A percentile compares a stretch with the other conserved stretches of the same genome.
Evolutionary conservation across 108 stramenopile genomes (phyloP).

Genomic region (Fistulifera solaris): DNA sequence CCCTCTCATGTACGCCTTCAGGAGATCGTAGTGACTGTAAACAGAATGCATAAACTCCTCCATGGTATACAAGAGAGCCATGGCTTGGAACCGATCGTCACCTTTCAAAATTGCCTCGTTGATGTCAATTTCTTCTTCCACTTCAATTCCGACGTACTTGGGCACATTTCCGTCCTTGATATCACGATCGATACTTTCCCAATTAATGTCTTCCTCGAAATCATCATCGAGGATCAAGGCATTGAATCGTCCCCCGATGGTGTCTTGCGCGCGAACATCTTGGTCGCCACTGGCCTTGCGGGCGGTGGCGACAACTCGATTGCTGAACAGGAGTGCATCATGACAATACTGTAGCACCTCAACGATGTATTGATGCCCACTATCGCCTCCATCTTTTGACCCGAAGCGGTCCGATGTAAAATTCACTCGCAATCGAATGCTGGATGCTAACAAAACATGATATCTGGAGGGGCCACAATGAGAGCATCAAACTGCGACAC

Average conservation of each 20-base stretch:
- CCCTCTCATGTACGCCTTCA: constrained; percentile 1
- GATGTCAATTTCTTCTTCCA: constrained; percentile 7
- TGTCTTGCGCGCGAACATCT: background rate
- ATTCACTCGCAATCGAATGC: no score
- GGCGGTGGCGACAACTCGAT: no score
- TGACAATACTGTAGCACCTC: background rate
- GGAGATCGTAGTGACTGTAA: constrained; percentile 5
- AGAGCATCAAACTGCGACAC: no score
- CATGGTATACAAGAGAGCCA: constrained; percentile 8
- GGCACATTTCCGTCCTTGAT: constrained; percentile 1
- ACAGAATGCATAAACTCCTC: constrained; percentile 6
- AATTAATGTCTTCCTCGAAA: no score
- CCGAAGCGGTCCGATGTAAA: no score
- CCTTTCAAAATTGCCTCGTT: constrained; percentile 2
- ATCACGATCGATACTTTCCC: background rate
- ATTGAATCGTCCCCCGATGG: constrained; percentile 9
- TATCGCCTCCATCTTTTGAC: background rate
- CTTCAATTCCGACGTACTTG: background rate
- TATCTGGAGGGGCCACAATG: no score
- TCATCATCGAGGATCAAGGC: constrained; percentile 9
- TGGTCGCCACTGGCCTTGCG: background rate
- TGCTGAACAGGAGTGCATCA: no score
- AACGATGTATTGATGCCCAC: background rate
- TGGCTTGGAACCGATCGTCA: constrained; percentile 8
- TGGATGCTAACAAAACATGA: no score